Conservation (phyloP, 2,329 filamentous ascomycete genomes). For the Fusarium clavum region DNA sequence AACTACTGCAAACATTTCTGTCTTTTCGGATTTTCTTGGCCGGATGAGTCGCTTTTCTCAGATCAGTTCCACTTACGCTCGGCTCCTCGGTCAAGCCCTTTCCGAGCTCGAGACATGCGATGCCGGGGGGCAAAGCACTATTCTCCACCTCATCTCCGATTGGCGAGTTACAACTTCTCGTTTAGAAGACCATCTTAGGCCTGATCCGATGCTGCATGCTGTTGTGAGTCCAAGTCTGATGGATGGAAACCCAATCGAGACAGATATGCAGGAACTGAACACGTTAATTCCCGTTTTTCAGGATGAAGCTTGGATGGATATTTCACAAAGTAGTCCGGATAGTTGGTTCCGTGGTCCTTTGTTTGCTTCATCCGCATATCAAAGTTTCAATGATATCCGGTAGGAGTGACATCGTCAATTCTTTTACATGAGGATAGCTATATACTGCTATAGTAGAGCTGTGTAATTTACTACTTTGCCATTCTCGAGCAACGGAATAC, state of each 20-base stretch:
- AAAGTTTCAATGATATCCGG: not conserved
- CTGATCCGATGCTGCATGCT: not conserved
- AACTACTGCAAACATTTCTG: rapidly evolving
- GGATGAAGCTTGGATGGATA: not conserved
- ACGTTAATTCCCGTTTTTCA: not conserved
- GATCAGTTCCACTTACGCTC: not conserved
- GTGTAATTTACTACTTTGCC: rapidly evolving
- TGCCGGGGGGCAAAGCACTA: rapidly evolving
- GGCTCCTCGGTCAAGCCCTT: not conserved
- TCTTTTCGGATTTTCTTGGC: not conserved
- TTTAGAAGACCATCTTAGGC: not conserved
- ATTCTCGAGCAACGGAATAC: not conserved
- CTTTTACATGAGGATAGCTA: rapidly evolving
- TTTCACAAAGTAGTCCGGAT: not conserved
- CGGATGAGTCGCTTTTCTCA: not conserved
- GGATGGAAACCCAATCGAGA: rapidly evolving
- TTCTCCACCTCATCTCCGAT: not conserved
- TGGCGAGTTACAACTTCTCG: not conserved
- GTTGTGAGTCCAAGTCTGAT: not conserved
- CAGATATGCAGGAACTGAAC: not conserved
- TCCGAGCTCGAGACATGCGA: not conserved
- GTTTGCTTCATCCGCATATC: not conserved
- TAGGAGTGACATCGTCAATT: not conserved
- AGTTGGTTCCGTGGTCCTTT: not conserved
- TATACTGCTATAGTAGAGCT: not conserved